Percentiles rank a stretch among this genome's conserved stretches.
Conservation (phyloP, 2,329 filamentous ascomycete genomes). For the Penicillium decumbens region DNA sequence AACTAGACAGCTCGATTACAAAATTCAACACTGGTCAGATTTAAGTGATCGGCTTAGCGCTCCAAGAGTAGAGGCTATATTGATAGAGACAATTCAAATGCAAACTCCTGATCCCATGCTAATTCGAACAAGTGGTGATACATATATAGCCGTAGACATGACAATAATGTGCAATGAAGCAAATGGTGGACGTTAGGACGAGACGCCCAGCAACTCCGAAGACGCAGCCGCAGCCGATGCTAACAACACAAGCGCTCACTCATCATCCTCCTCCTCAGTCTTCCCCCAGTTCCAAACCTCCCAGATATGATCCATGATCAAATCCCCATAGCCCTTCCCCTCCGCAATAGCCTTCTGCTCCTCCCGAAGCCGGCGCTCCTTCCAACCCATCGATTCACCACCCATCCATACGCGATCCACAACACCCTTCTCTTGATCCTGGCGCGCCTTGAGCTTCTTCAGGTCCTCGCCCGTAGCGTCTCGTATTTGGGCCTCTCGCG, state of each 20-base stretch:
- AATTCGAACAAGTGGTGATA: background rate
- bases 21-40: too few species aligned
- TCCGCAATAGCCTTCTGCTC: slow-evolving; percentile 42
- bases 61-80: background rate
- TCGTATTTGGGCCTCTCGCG: slow-evolving; percentile 25
- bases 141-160: background rate
- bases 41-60: too few species aligned
- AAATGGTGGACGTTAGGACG: background rate
- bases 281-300: slow-evolving; percentile 44
- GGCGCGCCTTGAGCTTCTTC: slow-evolving; percentile 32
- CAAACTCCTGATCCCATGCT: background rate
- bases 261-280: slow-evolving; percentile 17
- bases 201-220: background rate
- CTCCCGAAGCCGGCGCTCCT: slow-evolving; percentile 39
- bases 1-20: too few species aligned
- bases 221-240: background rate
- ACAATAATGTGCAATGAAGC: background rate
- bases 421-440: slow-evolving; percentile 29
- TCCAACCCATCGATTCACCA: slow-evolving; percentile 42
- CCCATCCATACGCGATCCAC: slow-evolving; percentile 39
- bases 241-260: background rate
- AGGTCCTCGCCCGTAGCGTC: slow-evolving; percentile 27
- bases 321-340: slow-evolving; percentile 44
- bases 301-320: slow-evolving; percentile 46
- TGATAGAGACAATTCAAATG: background rate